Conservation (phyloP, 306 rosid species). For the Malus fusca region DNA sequence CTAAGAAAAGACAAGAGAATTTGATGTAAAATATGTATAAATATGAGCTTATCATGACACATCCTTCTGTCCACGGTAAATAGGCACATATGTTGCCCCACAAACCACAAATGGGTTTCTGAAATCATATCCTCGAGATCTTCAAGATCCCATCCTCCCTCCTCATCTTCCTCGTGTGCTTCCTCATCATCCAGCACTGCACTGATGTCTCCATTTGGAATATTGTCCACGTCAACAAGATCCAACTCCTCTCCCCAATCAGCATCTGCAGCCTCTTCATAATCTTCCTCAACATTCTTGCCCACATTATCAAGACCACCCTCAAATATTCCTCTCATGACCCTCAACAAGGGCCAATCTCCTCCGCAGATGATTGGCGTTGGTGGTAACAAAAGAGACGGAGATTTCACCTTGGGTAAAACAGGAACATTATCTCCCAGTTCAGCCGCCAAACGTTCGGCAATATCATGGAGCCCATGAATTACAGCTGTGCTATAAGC, state of each 20-base stretch:
- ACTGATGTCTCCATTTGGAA: constrained; percentile 59
- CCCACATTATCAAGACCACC: too few relatives aligned
- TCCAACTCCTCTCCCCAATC: too few relatives aligned
- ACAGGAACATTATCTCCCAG: constrained; percentile 67
- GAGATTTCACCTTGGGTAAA: constrained; percentile 48
- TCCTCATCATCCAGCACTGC: constrained; percentile 55
- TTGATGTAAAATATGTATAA: too few relatives aligned
- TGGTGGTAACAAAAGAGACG: constrained; percentile 67
- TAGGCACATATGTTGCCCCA: constrained; percentile 76
- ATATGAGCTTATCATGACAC: too few relatives aligned
- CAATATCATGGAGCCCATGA: constrained; percentile 67
- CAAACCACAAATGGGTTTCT: constrained; percentile 75
- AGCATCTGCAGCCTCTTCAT: too few relatives aligned
- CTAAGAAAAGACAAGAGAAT: too few relatives aligned
- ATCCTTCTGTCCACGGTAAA: constrained; percentile 81
- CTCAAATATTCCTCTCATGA: too few relatives aligned
- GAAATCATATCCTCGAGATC: too few relatives aligned
- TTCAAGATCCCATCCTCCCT: too few relatives aligned
- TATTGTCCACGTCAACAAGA: constrained; percentile 13
- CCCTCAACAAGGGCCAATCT: constrained; percentile 12
- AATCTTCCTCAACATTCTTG: too few relatives aligned
- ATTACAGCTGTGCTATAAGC: constrained; percentile 60
- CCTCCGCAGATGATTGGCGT: constrained; percentile 58
- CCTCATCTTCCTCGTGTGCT: too few relatives aligned
- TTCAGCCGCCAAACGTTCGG: constrained; percentile 62